Evolutionary conservation across 2,329 filamentous ascomycete genomes (phyloP), one percentile per base, ranked within the genome.

Genomic region (Malbranchea zuffiana): DNA sequence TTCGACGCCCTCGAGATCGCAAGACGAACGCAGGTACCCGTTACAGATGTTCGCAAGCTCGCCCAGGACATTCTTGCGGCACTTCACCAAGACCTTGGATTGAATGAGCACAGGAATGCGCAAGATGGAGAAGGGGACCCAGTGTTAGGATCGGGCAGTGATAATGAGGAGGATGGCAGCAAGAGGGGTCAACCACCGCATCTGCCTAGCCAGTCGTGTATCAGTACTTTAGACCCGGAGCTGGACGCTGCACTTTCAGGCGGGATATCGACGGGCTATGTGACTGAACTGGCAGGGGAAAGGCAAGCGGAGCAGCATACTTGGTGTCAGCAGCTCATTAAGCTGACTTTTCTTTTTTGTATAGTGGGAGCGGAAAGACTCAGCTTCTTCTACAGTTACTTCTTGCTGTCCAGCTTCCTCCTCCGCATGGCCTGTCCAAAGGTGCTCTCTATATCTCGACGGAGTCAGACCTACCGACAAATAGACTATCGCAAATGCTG

Each of bases 371-470:
- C 47, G 90, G 88, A 52, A 98, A 98, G 70, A 95, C 90, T 1
- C 90, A 98, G 59, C 76, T 95, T 52, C 78, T 96, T 18, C 73
- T 96, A 18, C 78, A 80, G 15, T 72, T 98, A 18, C 77, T 93
- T 29, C 76, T 96, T 21, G 73, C 87, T 20, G 79, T 80, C 11
- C 90, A 98, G 59, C 78, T 96, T 3, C 77, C 82, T 2, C 63
- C 75, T 1, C 82, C 84, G 0, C 67, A 69, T 27, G 85, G 84
- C 4, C 69, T 86, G 0, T 72, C 72, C 24, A 76, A 77, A 43
- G 72, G 77, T n/a, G 80, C 84, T 1, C 70, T 98, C 23, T 98
- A 98, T 67, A 82, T 98, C 51, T 92, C 87, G 1, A 96, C 90
- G 28, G 90, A 98, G 63, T 79, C 85, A 0, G 70, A 82, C 1